phyloP scores from a whole-genome alignment of 371 early-diverging fungal species.

The Mucor sp. region DNA sequence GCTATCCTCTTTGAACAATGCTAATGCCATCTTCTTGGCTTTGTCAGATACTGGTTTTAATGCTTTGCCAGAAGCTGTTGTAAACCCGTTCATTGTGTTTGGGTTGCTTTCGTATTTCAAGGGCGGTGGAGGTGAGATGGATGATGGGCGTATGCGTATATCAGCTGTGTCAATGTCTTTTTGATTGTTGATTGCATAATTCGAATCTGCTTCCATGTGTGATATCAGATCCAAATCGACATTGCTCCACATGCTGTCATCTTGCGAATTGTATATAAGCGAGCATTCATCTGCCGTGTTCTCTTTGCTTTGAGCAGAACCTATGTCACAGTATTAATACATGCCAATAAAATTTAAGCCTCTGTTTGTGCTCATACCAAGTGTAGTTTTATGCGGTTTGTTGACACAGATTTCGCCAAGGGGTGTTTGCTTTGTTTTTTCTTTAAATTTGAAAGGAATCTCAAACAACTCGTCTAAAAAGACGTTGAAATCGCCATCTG shows the following conservation, averaged over 20 bases:
- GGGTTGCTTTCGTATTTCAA: neutral
- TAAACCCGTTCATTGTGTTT: neutral
- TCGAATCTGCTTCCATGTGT: neutral
- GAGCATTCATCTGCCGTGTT: neutral
- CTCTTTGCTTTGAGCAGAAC: neutral
- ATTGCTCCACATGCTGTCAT: constrained; percentile 12
- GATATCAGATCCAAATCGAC: constrained; percentile 9
- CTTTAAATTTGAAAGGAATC: constrained; percentile 7
- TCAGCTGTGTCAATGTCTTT: neutral
- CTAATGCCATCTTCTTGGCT: neutral
- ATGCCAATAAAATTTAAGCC: neutral
- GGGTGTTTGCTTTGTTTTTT: neutral
- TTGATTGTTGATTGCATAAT: neutral
- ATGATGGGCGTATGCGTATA: neutral
- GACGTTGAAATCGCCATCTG: constrained; percentile 2
- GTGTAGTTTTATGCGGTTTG: neutral
- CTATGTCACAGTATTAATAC: neutral
- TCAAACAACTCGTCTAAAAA: constrained; percentile 17
- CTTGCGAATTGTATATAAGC: constrained; percentile 1
- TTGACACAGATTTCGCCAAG: constrained; percentile 4
- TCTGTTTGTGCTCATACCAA: neutral
- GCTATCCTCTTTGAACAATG: neutral
- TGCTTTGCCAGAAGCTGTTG: constrained; percentile 6
- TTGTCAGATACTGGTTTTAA: constrained; percentile 3
- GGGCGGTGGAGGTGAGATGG: neutral